Conservation (phyloP, 2,329 filamentous ascomycete species). For the Fusarium ambrosium region DNA sequence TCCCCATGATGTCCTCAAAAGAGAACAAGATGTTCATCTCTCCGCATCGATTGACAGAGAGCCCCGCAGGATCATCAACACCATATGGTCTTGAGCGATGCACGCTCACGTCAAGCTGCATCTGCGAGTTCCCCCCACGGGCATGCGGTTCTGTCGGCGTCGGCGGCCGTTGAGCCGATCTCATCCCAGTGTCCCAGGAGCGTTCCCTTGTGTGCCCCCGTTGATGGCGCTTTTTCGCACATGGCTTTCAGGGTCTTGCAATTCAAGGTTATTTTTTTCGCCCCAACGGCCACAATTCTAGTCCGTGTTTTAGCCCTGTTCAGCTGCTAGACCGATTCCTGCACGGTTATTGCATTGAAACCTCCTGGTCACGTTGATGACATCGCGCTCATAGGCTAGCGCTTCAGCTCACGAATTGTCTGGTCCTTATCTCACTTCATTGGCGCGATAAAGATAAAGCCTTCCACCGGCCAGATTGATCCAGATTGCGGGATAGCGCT, state of each 20-base stretch:
- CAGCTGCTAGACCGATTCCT: conserved; percentile 29
- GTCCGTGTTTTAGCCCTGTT: conserved; percentile 21
- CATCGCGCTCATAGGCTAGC: not conserved
- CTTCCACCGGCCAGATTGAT: not conserved
- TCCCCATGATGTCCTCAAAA: not conserved
- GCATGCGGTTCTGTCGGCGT: not conserved
- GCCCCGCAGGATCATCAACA: conserved; percentile 28
- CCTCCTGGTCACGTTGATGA: not conserved
- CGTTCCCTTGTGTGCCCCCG: not conserved
- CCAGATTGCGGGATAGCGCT: not conserved
- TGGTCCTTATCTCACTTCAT: not conserved
- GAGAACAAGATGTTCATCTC: conserved; percentile 4
- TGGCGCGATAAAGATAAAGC: not conserved
- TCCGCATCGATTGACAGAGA: conserved; percentile 6
- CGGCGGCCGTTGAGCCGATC: not conserved
- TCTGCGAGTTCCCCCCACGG: conserved; percentile 10
- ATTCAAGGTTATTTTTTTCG: conserved; percentile 35
- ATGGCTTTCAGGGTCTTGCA: conserved; percentile 27
- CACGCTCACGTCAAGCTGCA: conserved; percentile 30
- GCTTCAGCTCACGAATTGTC: not conserved
- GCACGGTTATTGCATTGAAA: conserved; percentile 28
- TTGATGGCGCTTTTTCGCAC: conserved; percentile 21
- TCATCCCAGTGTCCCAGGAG: not conserved
- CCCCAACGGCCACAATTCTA: conserved; percentile 26
- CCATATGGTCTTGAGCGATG: not conserved